Evolutionary conservation across 805 yeast genomes (phyloP), one percentile per base, ranked within the genome.

Genomic region (Priceomyces fermenticarens): DNA sequence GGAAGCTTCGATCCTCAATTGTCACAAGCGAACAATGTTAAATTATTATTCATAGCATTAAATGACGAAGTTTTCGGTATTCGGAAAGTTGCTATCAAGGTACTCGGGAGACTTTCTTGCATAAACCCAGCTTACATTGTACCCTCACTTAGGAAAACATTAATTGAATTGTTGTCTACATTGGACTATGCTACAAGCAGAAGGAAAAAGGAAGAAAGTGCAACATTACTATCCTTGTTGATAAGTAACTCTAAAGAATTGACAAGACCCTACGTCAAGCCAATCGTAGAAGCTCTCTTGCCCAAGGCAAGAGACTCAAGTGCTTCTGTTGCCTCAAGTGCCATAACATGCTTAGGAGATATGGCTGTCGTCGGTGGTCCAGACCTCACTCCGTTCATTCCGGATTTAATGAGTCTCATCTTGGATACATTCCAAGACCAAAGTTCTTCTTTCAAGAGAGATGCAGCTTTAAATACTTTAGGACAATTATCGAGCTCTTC

Each of bases 81-180:
- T 9, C 77, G 96, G 41, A 81, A 85, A 52, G 85, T 80, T 11
- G 85, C 96, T 0, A 78, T 91, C 27, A 74, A 73, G 37, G 75
- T 90, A 9, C 78, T 93, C 43, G 98, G 99, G 2, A 74, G 97
- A 41, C 64, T 93, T 12, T 84, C 96, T 0, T 65, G 79, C 2
- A 83, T 88, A 31, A 93, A 93, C 53, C 98, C 99, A 0, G 97
- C 99, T 0, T 91, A 88, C 60, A 87, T 93, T 47, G 89, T 91
- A 30, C 99, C 99, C 0, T 87, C 95, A 0, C 70, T 93, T 40
- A 75, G 98, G 51, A 91, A 88, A 57, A 80, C 91, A 0, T 64
- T 95, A 46, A 80, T 93, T 33, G 97, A 91, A 58, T 70, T 90
- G 10, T 61, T 95, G 35, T 88, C 97, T 0, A 86, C 87, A 44